phyloP scores from a whole-genome alignment of 1,284 basidiomycete species.

The Puccinia horiana region DNA sequence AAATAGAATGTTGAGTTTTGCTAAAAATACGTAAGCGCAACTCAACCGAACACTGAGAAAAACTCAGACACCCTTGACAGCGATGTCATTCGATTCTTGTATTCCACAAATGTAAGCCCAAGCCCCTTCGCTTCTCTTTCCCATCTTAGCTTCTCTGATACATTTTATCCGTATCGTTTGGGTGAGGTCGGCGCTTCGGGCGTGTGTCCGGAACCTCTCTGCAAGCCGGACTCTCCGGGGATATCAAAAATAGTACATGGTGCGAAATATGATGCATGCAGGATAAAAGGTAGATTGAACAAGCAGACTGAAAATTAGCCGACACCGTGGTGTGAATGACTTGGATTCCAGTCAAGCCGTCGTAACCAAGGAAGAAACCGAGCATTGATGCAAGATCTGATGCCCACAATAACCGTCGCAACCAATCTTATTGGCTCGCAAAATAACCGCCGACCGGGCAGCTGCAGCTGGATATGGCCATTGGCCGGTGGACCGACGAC shows the following conservation, averaged over 20 bases:
- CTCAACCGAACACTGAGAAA: neutral
- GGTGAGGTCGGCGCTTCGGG: neutral
- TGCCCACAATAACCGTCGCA: neutral
- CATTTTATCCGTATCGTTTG: neutral
- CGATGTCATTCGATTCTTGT: neutral
- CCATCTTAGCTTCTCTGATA: neutral
- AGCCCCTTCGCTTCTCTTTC: neutral
- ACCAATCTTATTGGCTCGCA: neutral
- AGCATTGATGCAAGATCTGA: neutral
- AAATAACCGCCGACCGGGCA: neutral
- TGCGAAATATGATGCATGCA: conserved; percentile 3
- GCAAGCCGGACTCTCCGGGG: neutral
- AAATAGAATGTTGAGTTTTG: neutral
- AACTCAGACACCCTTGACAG: neutral
- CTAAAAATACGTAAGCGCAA: neutral
- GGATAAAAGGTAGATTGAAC: neutral
- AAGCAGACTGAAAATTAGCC: neutral
- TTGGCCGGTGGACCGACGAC: neutral
- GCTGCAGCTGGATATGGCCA: neutral
- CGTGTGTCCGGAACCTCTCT: neutral
- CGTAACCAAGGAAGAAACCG: neutral
- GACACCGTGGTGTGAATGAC: neutral
- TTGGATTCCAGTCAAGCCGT: neutral
- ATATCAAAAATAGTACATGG: neutral
- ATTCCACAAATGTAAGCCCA: neutral